Conservation (phyloP, 2,329 filamentous ascomycete species). For the Conoideocrella luteorostrata region DNA sequence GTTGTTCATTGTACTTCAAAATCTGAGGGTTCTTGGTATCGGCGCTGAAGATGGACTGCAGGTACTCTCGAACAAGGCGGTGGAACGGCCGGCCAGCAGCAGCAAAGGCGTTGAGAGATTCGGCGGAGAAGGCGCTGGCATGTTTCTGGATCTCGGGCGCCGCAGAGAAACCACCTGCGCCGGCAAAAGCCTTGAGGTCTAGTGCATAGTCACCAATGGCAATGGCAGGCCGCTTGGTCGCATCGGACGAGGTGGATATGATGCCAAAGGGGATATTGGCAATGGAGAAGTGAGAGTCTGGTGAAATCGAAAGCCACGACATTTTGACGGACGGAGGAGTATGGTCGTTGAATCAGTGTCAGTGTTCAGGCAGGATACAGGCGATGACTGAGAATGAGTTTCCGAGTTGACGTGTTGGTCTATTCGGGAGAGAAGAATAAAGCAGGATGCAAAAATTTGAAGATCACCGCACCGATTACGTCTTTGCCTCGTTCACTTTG, state of each 20-base stretch:
- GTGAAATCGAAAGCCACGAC: slow-evolving; percentile 21
- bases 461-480: no score
- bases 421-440: no score
- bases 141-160: slow-evolving; percentile 19
- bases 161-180: slow-evolving; percentile 31
- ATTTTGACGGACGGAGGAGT: not conserved
- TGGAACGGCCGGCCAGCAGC: slow-evolving; percentile 61
- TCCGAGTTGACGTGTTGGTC: no score
- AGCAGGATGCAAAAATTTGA: no score
- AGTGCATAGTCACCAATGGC: slow-evolving; percentile 69
- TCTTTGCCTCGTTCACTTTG: no score
- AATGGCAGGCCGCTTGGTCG: slow-evolving; percentile 56
- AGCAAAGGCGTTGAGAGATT: slow-evolving; percentile 27
- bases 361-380: no score
- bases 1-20: slow-evolving; percentile 29
- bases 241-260: slow-evolving; percentile 56
- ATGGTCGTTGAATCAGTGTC: no score
- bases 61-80: slow-evolving; percentile 61
- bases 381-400: no score
- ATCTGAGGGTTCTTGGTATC: slow-evolving; percentile 36
- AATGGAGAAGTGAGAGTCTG: slow-evolving; percentile 53
- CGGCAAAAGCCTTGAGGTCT: slow-evolving; percentile 59
- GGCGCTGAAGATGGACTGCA: slow-evolving; percentile 54
- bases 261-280: slow-evolving; percentile 81
- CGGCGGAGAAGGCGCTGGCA: slow-evolving; percentile 18